Evolutionary conservation across 768 basidiomycete genomes (phyloP).

Genomic region (Galerina marginata): DNA sequence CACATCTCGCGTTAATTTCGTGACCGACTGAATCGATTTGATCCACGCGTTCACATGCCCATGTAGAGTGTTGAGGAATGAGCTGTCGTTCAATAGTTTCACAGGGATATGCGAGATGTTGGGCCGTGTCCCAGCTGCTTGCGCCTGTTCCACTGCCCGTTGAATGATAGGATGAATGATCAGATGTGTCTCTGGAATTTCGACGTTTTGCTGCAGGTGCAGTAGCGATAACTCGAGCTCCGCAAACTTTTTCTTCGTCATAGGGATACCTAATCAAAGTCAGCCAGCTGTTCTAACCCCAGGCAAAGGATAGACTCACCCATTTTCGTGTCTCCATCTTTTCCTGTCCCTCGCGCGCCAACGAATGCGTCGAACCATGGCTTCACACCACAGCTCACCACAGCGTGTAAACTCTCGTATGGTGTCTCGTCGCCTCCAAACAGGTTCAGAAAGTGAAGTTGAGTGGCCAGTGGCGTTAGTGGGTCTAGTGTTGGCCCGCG

Average conservation of each 20-base stretch:
- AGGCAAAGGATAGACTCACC: constrained; percentile 37
- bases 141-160: constrained; percentile 80
- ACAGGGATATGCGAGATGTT: constrained; percentile 78
- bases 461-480: constrained; percentile 75
- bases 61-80: constrained; percentile 93
- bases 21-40: constrained; percentile 95
- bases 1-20: constrained; percentile 94
- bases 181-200: constrained; percentile 96
- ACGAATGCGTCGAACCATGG: constrained; percentile 99
- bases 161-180: constrained; percentile 91
- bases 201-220: constrained; percentile 98
- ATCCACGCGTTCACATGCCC: constrained; percentile 97
- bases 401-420: constrained; percentile 93
- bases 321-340: constrained; percentile 83
- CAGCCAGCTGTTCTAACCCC: not conserved
- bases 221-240: constrained; percentile 93
- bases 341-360: constrained; percentile 75
- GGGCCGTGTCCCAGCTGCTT: constrained; percentile 61
- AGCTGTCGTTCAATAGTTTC: constrained; percentile 81
- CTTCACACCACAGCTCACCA: constrained; percentile 94
- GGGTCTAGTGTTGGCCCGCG: constrained; percentile 84
- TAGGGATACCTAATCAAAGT: constrained; percentile 72
- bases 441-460: constrained; percentile 91
- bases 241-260: constrained; percentile 99
- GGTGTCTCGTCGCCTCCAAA: constrained; percentile 90